Evolutionary conservation across 1,284 basidiomycete species (phyloP), one percentile per base, ranked within the genome.

Genomic region (Ustilago tritici): DNA sequence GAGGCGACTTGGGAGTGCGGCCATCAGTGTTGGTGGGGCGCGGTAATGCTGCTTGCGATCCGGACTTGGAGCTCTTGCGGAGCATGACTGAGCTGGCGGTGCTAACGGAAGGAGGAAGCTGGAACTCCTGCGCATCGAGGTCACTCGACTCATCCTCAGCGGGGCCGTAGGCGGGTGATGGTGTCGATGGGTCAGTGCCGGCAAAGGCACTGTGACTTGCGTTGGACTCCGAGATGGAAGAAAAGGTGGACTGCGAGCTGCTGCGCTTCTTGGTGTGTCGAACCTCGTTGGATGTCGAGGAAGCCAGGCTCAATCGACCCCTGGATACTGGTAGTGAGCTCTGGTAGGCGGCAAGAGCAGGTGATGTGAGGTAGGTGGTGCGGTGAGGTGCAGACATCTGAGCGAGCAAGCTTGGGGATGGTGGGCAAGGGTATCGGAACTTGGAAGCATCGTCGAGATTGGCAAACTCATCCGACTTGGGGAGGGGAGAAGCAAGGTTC

Each of bases 361-460:
- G 80, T 17, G 80, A 82, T 41, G 80, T 82, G 47, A 82, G 69
- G 43, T 69, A 56, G 40, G 75, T 72, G 41, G 75, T 53, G 34
- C 68, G 72, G 40, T 67, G 72, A 3, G 73, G 70, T 49, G 74
- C 60, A 19, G 73, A 77, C 65, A 80, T 80, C 61, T 79, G 76
- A 53, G 80, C 78, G 41, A 82, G 70, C 17, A 82, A 66, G 56
- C 74, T 70, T 36, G 80, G 80, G 15, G 80, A 82, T 28, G 79
- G 80, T 19, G 80, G 80, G 68, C 80, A 82, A 35, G 75, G 71
- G 68, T 82, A 82, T 36, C 80, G 80, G 61, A 82, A 82, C 61
- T 76, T 80, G 59, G 53, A 46, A 49, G 19, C 49, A 35, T 64
- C 61, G 34, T 70, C 67, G 28, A 67, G 19, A 31, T 47, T 65